Evolutionary conservation across 2,329 filamentous ascomycete species (phyloP), one percentile per base, ranked within the genome.

Genomic region (Cercospora beticola): DNA sequence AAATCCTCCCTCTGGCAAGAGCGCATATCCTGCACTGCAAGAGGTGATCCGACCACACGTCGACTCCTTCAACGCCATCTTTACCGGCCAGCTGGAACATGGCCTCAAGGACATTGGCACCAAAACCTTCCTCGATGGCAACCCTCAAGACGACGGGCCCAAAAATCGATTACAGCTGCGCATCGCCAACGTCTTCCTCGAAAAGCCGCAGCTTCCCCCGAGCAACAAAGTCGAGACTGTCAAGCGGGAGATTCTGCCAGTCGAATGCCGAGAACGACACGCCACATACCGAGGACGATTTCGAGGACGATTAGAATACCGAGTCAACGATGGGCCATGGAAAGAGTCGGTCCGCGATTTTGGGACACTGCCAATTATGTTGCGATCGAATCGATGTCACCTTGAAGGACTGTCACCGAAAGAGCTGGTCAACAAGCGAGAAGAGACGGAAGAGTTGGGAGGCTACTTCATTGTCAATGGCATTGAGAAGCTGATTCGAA

Each of bases 401-500:
- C 87, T 99, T 28, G 90, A 97, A 79, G 90, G 91, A 70, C 90
- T 94, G 75, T 90, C 92, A 5, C 95, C 95, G 0, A 90, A 90
- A 10, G 86, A 91, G 76, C 86, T 99, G 16, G 93, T 98, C 31
- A 86, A 91, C 71, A 88, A 89, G 69, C 97, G 97, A 79, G 95
- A 99, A 82, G 95, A 99, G 81, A 92, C 94, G 0, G 95, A 99
- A 81, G 95, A 99, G 81, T 82, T 98, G 33, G 95, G 95, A 43
- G 95, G 95, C 56, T 99, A 98, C 80, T 99, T 98, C 78, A 89
- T 99, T 76, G 92, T 99, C 76, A 99, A 99, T 79, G 95, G 95
- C 72, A 97, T 94, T 77, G 95, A 99, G 81, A 98, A 97, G 83
- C 88, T 98, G 67, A 93, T 98, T 75, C 92, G 95, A 78, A 89